phyloP scores from a whole-genome alignment of 2,329 filamentous ascomycete species.

The Zymoseptoria ardabiliae region DNA sequence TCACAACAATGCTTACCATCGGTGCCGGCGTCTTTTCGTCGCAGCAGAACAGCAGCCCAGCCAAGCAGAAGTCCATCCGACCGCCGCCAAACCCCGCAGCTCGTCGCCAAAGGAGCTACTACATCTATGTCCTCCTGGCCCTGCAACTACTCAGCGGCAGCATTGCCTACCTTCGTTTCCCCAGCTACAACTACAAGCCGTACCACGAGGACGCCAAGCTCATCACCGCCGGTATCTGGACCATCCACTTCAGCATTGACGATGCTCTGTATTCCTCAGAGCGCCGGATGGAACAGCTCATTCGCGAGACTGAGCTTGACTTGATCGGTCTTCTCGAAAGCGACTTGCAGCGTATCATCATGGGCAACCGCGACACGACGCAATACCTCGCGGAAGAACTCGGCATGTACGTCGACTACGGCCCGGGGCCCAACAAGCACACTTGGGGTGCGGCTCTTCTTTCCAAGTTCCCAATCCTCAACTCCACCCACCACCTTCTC shows the following conservation, averaged over 20 bases:
- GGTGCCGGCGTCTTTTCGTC: slow-evolving; percentile 75
- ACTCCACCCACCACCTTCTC: slow-evolving; percentile 91
- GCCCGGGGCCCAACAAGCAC: slow-evolving; percentile 96
- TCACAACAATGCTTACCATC: slow-evolving; percentile 72
- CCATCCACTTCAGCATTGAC: slow-evolving; percentile 93
- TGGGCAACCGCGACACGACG: slow-evolving; percentile 95
- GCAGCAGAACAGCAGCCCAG: slow-evolving; percentile 39
- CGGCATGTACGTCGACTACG: slow-evolving; percentile 98
- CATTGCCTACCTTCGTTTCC: slow-evolving; percentile 83
- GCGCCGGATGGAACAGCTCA: slow-evolving; percentile 68
- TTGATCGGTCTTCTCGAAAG: slow-evolving; percentile 91
- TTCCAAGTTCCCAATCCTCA: slow-evolving; percentile 95
- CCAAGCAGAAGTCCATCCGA: slow-evolving; percentile 31
- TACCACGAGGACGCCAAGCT: slow-evolving; percentile 83
- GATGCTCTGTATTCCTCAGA: slow-evolving; percentile 99
- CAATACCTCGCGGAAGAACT: slow-evolving; percentile 93
- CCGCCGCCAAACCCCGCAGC: slow-evolving; percentile 39
- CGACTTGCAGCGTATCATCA: slow-evolving; percentile 94
- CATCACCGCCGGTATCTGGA: slow-evolving; percentile 95
- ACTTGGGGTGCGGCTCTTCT: slow-evolving; percentile 92
- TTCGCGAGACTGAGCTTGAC: slow-evolving; percentile 85
- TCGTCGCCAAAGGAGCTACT: slow-evolving; percentile 55
- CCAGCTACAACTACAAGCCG: slow-evolving; percentile 81
- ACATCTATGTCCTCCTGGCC: slow-evolving; percentile 62
- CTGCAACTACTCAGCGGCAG: slow-evolving; percentile 75